These are phyloP conservation scores for Fragaria ananassa DNA, from an alignment of 306 rosid species.

Conservation along the genomic window DNA sequence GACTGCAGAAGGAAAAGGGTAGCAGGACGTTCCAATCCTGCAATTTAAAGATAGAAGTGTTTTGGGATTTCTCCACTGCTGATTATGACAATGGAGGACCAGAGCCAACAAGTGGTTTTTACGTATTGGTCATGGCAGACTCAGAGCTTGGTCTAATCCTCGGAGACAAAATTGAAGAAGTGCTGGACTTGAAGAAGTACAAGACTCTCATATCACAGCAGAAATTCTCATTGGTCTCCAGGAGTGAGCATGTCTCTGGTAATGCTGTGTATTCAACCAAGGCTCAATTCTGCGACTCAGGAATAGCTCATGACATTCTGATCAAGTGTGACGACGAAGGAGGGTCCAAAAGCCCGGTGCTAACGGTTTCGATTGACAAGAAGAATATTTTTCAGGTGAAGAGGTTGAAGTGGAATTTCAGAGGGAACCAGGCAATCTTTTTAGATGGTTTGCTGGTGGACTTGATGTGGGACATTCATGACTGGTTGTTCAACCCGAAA, in stretches of 20 bases:
- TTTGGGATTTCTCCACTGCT: constrained; percentile 72
- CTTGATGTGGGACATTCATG: constrained; percentile 96
- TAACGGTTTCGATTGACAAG: constrained; percentile 57
- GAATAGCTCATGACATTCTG: constrained; percentile 56
- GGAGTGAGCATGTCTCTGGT: constrained; percentile 53
- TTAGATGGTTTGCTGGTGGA: constrained; percentile 84
- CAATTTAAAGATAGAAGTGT: constrained; percentile 30
- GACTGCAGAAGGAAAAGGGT: constrained; percentile 40
- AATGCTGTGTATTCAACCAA: constrained; percentile 49
- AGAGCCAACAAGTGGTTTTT: constrained; percentile 59
- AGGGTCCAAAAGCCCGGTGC: constrained; percentile 29
- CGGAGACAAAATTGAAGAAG: constrained; percentile 50
- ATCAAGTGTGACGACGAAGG: constrained; percentile 54
- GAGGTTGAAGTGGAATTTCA: constrained; percentile 83
- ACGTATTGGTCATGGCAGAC: constrained; percentile 46
- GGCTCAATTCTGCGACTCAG: constrained; percentile 51
- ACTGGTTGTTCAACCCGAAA: constrained; percentile 63
- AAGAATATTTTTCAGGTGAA: constrained; percentile 60
- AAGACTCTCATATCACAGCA: background rate
- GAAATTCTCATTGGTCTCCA: constrained; percentile 46
- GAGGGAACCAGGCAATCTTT: constrained; percentile 85
- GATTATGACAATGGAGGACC: constrained; percentile 48
- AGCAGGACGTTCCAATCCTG: constrained; percentile 29
- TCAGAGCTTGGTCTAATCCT: constrained; percentile 48
- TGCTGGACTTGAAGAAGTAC: background rate